A percentile compares a stretch with the other conserved stretches of the same genome.
Evolutionary conservation across 805 yeast species (phyloP).

Genomic region (Tetrapisispora iriomotensis): DNA sequence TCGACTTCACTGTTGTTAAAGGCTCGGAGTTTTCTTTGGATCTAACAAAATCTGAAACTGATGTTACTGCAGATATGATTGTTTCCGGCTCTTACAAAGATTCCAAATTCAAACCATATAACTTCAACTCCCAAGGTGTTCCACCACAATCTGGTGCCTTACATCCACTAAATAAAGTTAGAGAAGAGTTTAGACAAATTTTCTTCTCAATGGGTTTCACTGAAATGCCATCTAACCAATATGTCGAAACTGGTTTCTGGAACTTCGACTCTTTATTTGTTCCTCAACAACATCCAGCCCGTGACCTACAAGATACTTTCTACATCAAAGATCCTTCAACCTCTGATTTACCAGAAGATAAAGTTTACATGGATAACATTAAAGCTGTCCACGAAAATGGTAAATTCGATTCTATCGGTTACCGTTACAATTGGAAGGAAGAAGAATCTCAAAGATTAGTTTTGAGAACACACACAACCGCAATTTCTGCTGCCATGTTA

Average conservation of each 20-base stretch:
- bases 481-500: conserved; percentile 82
- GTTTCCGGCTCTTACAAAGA: conserved; percentile 71
- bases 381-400: conserved; percentile 83
- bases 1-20: conserved; percentile 67
- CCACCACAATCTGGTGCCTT: conserved; percentile 82
- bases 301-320: conserved; percentile 98
- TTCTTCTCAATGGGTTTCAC: conserved; percentile 97
- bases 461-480: conserved; percentile 95
- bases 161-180: conserved; percentile 92
- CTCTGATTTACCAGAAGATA: conserved; percentile 78
- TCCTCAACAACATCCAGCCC: conserved; percentile 99
- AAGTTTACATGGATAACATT: conserved; percentile 64
- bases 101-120: conserved; percentile 85
- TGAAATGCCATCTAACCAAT: conserved; percentile 98
- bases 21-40: conserved; percentile 78
- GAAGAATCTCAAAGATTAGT: conserved; percentile 87
- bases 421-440: conserved; percentile 94
- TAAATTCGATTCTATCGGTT: conserved; percentile 90
- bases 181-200: conserved; percentile 96
- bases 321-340: conserved; percentile 85
- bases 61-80: conserved; percentile 89
- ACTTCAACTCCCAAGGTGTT: conserved; percentile 91
- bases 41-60: conserved; percentile 79
- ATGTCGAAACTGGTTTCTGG: conserved; percentile 98
- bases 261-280: conserved; percentile 93